Conservation (phyloP, 108 stramenopile species). For the Nitzschia palea region DNA sequence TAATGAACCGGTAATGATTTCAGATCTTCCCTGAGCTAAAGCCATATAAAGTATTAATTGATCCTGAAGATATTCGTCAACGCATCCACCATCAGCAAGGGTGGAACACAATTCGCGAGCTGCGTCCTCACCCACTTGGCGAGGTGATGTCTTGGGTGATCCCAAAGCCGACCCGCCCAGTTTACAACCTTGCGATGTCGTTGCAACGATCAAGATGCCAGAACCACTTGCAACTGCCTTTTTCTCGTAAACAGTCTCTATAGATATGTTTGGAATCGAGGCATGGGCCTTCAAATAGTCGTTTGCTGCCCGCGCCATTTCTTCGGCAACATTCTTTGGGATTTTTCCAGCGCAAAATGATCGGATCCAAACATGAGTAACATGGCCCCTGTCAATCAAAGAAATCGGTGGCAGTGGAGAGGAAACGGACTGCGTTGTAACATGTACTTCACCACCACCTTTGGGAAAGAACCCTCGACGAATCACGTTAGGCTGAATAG, state of each 20-base stretch:
- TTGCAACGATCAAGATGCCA: slow-evolving; percentile 59
- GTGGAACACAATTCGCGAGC: slow-evolving; percentile 48
- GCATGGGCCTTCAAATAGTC: slow-evolving; percentile 16
- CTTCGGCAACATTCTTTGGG: slow-evolving; percentile 35
- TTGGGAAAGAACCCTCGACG: slow-evolving; percentile 44
- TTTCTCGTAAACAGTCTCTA: slow-evolving; percentile 30
- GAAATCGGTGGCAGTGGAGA: slow-evolving; percentile 42
- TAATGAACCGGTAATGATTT: slow-evolving; percentile 53
- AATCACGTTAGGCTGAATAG: slow-evolving; percentile 14
- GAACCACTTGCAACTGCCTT: slow-evolving; percentile 49
- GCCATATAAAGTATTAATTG: slow-evolving; percentile 76
- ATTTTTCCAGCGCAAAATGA: slow-evolving; percentile 56
- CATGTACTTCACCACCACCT: slow-evolving; percentile 52
- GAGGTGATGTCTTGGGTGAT: slow-evolving; percentile 32
- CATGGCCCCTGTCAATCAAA: slow-evolving; percentile 42
- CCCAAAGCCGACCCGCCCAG: slow-evolving; percentile 57
- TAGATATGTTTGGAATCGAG: slow-evolving; percentile 1
- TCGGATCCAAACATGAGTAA: slow-evolving; percentile 34
- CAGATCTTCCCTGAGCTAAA: slow-evolving; percentile 54
- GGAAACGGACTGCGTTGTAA: slow-evolving; percentile 11
- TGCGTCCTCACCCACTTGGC: slow-evolving; percentile 39
- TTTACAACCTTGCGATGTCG: slow-evolving; percentile 46
- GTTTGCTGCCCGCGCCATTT: slow-evolving; percentile 47
- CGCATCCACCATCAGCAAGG: slow-evolving; percentile 54
- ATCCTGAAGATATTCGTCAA: slow-evolving; percentile 71